A percentile compares a stretch with the other conserved stretches of the same genome.
Conservation (phyloP, 352 stramenopile genomes). For the Phytophthora fragariae region DNA sequence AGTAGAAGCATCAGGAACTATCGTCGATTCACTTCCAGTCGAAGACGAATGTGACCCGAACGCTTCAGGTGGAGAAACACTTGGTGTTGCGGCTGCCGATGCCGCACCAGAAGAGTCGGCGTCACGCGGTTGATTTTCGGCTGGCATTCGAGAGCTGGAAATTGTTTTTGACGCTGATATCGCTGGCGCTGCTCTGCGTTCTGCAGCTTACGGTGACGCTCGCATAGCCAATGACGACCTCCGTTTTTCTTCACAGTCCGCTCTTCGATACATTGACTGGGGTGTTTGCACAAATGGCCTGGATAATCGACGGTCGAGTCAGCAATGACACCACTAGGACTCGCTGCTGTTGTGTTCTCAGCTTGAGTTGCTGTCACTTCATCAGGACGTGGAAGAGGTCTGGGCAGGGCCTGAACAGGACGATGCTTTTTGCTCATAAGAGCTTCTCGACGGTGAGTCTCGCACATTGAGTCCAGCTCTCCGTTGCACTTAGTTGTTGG, state of each 20-base stretch:
- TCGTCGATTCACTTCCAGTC: not conserved
- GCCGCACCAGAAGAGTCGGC: not conserved
- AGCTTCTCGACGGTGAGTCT: too few species aligned
- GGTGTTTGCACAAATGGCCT: slow-evolving; percentile 9
- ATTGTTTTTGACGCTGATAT: not conserved
- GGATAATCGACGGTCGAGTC: not conserved
- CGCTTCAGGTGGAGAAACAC: not conserved
- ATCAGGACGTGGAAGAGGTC: not conserved
- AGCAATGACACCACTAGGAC: not conserved
- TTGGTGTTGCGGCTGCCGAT: not conserved
- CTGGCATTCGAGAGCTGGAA: not conserved
- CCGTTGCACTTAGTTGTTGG: too few species aligned
- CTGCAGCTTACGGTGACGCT: slow-evolving; percentile 5
- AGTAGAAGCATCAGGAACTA: not conserved
- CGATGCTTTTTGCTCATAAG: too few species aligned
- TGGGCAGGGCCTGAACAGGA: too few species aligned
- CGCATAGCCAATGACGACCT: not conserved
- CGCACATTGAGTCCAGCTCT: too few species aligned
- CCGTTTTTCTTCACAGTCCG: too few species aligned
- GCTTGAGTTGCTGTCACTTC: not conserved
- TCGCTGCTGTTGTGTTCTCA: not conserved
- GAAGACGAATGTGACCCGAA: not conserved
- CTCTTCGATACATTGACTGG: not conserved
- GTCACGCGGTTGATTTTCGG: not conserved
- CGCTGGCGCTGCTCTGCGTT: not conserved